A percentile compares a stretch with the other conserved stretches of the same genome.
Evolutionary conservation across 2,329 filamentous ascomycete genomes (phyloP).

Genomic region (Claviceps pazoutovae): DNA sequence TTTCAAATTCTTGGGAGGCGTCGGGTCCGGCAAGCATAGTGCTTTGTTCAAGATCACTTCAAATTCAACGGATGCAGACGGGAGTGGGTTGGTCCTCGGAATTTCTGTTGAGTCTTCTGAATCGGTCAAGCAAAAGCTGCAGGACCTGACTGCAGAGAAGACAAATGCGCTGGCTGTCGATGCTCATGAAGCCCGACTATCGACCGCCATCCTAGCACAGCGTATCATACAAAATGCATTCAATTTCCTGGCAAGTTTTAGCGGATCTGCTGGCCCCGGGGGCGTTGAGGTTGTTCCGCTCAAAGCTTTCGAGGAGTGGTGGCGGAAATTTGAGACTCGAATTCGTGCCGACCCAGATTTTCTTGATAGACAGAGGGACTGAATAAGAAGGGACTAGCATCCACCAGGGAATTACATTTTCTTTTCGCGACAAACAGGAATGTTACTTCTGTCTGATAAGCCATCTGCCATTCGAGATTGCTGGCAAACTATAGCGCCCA

Average conservation of each 20-base stretch:
- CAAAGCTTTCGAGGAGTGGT: slow-evolving; percentile 94
- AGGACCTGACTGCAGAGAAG: slow-evolving; percentile 33
- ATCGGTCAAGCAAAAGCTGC: slow-evolving; percentile 56
- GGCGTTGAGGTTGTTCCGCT: slow-evolving; percentile 83
- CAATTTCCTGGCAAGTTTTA: slow-evolving; percentile 87
- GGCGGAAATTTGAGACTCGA: slow-evolving; percentile 85
- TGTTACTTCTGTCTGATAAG: not conserved
- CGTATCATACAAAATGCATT: slow-evolving; percentile 94
- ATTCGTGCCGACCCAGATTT: slow-evolving; percentile 80
- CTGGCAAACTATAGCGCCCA: not conserved
- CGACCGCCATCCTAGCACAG: slow-evolving; percentile 74
- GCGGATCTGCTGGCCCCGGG: slow-evolving; percentile 42
- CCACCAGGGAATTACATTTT: not conserved
- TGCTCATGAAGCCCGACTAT: slow-evolving; percentile 23
- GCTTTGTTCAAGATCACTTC: slow-evolving; percentile 69
- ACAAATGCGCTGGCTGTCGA: slow-evolving; percentile 1
- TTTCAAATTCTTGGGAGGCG: slow-evolving; percentile 77
- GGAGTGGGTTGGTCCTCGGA: slow-evolving; percentile 56
- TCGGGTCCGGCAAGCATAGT: slow-evolving; percentile 81
- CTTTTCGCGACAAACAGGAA: not conserved
- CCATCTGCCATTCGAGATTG: not conserved
- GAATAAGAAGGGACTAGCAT: not conserved
- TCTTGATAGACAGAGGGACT: slow-evolving; percentile 48
- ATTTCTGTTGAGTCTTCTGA: slow-evolving; percentile 67
- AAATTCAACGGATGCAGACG: slow-evolving; percentile 7